Base-by-base conservation (phyloP, 176 grass and related monocot species). In the Oryza punctata region DNA sequence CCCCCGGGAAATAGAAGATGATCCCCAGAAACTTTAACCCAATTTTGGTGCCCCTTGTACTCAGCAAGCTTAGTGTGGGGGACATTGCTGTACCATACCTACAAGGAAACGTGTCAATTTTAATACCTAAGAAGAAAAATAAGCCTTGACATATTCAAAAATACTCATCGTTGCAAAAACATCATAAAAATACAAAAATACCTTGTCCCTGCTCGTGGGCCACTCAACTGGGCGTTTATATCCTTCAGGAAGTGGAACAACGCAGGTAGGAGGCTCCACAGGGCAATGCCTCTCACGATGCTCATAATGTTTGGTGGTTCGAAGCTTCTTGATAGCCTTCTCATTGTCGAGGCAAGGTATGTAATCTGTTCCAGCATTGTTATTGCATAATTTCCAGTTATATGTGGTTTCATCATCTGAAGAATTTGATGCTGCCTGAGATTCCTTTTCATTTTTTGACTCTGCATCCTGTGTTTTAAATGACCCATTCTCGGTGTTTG, bases 201-300 rank as follows among this genome's bases (percentile, higher is more conserved):
- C 97, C 93, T 92, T 94, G 65, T 96, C 93, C 81, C 97, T 88
- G 90, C 97, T 96, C 44, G 77, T 76, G 40, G 97, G 93, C 97
- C 97, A 99, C 37, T 90, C 78, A 57, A 96, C 84, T 70, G 89
- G 40, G 69, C 29, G 72, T 78, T 89, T 94, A 78, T 96, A 99
- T 76, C 89, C 91, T 65, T 96, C 84, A 27, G 89, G 97, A 69
- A 99, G 88, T 33, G 91, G 88, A 76, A 99, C 97, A 73, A 99
- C 81, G 60, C 97, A 99, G 15, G 97, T 94, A 24, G 97, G 91
- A 33, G 91, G 74, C 52, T 90, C 91, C 77, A 91, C 89, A 73
- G 93, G 97, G 68, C 97, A 99, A 87, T 99, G 97, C 67, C 97
- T 90, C 88, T 99, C 97, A 41, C 97, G 88, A 73, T 99, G 97